These are phyloP conservation scores for Globisporangium apiculatum DNA, from an alignment of 352 stramenopile genomes.

Conservation along the genomic window DNA sequence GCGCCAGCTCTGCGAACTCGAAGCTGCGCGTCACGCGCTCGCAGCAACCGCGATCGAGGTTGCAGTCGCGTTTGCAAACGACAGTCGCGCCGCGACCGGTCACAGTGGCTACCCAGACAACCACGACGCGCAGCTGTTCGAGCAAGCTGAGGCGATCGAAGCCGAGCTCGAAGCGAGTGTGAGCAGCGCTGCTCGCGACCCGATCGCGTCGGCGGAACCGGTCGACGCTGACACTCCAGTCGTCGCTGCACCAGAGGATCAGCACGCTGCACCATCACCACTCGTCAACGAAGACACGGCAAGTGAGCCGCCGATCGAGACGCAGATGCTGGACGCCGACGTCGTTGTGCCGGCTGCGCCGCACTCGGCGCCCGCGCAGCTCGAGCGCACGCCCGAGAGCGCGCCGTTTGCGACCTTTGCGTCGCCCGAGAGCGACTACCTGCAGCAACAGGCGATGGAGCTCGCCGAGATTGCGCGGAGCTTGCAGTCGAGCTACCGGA, in stretches of 20 bases:
- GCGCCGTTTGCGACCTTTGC: slow-evolving; percentile 11
- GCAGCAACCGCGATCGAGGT: background rate
- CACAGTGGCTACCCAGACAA: background rate
- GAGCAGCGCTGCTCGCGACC: too few relatives aligned
- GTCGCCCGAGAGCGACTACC: slow-evolving; percentile 26
- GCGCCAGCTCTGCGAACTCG: slow-evolving; percentile 16
- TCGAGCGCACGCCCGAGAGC: slow-evolving; percentile 6
- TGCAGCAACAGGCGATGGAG: slow-evolving; percentile 58
- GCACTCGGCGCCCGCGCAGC: slow-evolving; percentile 9
- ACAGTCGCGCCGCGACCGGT: background rate
- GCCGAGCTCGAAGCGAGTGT: background rate
- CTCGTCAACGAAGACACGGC: background rate
- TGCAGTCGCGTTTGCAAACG: background rate
- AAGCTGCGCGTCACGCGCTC: slow-evolving; percentile 3
- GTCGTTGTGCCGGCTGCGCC: slow-evolving; percentile 4
- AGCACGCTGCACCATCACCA: too few relatives aligned
- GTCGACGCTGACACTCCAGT: background rate
- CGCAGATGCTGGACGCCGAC: background rate
- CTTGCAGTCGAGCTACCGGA: slow-evolving; percentile 43
- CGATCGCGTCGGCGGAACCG: background rate
- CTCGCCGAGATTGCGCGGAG: slow-evolving; percentile 55
- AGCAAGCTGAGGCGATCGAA: slow-evolving; percentile 1
- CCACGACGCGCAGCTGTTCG: background rate
- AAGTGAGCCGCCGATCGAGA: slow-evolving; percentile 13
- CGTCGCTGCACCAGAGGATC: background rate